Evolutionary conservation across 148 eudicot species (phyloP), one percentile per base, ranked within the genome.

Genomic region (Bassia scoparia): DNA sequence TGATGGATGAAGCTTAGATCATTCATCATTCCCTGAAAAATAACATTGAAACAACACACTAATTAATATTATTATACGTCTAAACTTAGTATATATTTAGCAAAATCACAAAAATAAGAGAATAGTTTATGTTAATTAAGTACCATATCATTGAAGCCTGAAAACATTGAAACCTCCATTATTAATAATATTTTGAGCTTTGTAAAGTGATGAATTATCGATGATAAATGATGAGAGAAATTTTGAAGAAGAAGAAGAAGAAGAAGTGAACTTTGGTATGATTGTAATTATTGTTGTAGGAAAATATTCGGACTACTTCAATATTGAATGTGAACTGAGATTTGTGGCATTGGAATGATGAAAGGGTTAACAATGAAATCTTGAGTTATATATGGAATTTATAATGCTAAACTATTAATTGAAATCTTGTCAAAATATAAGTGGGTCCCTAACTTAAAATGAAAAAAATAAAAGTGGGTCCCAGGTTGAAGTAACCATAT

Each of bases 21-120:
- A 68, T 84, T 90, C 86, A 85, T 85, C 83, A 84, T 76, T 74
- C 83, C 90, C 93, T 89, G 73, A 48, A 66, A 74, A 50, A 30
- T 43, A 62, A 72, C 30, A 16, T 15, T n/a, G n/a, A 27, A 14
- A 5, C 35, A 37, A 6, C 9, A 41, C 18, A 35, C n/a, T n/a
- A n/a, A n/a, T n/a, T n/a, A n/a, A n/a, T n/a, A n/a, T n/a, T n/a
- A n/a, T n/a, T n/a, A n/a, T n/a, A n/a, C n/a, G n/a, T n/a, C n/a
- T n/a, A n/a, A n/a, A n/a, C n/a, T n/a, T n/a, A n/a, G n/a, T n/a
- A n/a, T n/a, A n/a, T n/a, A n/a, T n/a, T n/a, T n/a, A n/a, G n/a
- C n/a, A n/a, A 31, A 6, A 23, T 2, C 44, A 59, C 44, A 41
- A 26, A 5, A 33, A 33, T 30, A 62, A 31, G 10, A n/a, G 48